Conservation (phyloP, 306 rosid species). For the Vicia villosa region DNA sequence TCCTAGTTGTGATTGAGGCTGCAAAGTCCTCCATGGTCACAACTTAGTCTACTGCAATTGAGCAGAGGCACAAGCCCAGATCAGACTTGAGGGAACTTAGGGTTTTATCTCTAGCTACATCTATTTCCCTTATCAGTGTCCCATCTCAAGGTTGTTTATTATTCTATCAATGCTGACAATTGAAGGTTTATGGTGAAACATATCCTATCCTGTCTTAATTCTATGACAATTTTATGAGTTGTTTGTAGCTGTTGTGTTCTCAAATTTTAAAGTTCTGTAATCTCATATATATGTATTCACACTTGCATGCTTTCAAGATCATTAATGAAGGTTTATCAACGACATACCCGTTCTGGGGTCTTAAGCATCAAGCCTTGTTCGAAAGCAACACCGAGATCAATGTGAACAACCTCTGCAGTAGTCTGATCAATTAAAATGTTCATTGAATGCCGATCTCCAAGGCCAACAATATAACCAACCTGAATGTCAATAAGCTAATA, state of each 20-base stretch:
- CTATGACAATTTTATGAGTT: background rate
- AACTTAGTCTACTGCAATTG: background rate
- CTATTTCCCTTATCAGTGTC: background rate
- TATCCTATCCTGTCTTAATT: background rate
- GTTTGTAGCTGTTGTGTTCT: background rate
- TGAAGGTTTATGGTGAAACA: background rate
- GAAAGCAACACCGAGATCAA: slow-evolving; percentile 98
- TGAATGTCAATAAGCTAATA: slow-evolving; percentile 37
- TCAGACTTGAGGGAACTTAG: background rate
- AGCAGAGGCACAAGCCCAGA: no score
- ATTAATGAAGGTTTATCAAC: slow-evolving; percentile 21
- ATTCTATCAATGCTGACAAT: background rate
- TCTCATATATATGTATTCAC: background rate
- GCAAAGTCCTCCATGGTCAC: background rate
- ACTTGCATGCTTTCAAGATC: slow-evolving; percentile 15
- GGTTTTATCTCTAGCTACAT: background rate
- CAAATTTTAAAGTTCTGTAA: background rate
- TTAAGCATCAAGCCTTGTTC: slow-evolving; percentile 99
- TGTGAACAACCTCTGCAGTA: slow-evolving; percentile 94
- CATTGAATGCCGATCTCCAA: slow-evolving; percentile 93
- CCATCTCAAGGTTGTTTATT: background rate
- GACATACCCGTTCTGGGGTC: slow-evolving; percentile 91
- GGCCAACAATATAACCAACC: slow-evolving; percentile 96
- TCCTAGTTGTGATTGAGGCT: background rate
- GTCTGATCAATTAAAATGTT: slow-evolving; percentile 90